Conservation (phyloP, 2,329 filamentous ascomycete species). For the Ophiocordyceps unilateralis region DNA sequence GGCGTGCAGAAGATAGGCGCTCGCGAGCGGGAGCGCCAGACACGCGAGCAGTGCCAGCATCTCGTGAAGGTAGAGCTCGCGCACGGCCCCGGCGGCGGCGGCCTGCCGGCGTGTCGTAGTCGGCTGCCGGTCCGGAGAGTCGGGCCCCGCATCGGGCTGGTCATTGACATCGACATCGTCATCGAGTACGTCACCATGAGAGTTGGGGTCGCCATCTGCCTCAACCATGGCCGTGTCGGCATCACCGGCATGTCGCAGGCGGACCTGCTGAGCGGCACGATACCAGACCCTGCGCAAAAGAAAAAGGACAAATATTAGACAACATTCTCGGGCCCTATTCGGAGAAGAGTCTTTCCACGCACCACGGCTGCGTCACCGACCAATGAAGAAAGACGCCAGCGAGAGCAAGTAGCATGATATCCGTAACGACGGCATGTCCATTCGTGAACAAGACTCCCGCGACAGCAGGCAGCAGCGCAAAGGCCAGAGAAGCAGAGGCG, state of each 20-base stretch:
- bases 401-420: conserved; percentile 63
- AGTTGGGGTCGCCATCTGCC: too few species aligned
- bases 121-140: not conserved
- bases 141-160: not conserved
- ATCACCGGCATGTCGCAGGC: conserved; percentile 27
- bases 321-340: too few species aligned
- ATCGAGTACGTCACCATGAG: conserved; percentile 23
- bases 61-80: conserved; percentile 60
- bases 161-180: conserved; percentile 28
- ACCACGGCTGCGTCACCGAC: conserved; percentile 85
- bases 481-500: conserved; percentile 64
- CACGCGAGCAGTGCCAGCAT: conserved; percentile 58
- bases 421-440: conserved; percentile 68
- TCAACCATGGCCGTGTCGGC: too few species aligned
- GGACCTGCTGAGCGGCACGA: conserved; percentile 47
- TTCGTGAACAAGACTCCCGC: conserved; percentile 72
- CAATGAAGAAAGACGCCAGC: conserved; percentile 81
- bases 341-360: conserved; percentile 5
- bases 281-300: conserved; percentile 49
- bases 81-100: conserved; percentile 10
- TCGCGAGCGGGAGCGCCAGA: conserved; percentile 59
- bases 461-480: conserved; percentile 74
- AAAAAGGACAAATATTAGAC: too few species aligned
- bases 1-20: conserved; percentile 69
- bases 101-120: not conserved